A percentile compares a stretch with the other conserved stretches of the same genome.
These are phyloP conservation scores for Grigorovia yakushimaensis DNA, from an alignment of 805 yeast species.

Conservation along the genomic window DNA sequence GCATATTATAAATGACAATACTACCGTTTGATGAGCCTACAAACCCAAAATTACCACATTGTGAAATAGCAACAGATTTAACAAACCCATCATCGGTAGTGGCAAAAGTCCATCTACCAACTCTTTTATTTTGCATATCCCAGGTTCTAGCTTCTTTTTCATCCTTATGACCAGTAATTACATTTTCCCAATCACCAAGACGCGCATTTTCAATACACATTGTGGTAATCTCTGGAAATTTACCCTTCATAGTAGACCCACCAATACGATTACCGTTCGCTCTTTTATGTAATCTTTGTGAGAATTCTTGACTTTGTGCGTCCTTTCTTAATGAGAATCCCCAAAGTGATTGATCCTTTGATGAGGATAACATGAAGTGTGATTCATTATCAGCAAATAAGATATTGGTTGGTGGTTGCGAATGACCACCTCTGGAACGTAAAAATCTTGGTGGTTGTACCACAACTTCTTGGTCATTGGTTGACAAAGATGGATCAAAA, in stretches of 20 bases:
- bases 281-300: constrained; percentile 54
- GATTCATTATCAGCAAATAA: constrained; percentile 70
- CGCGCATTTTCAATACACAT: constrained; percentile 67
- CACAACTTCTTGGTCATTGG: constrained; percentile 38
- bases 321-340: constrained; percentile 86
- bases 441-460: constrained; percentile 84
- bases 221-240: constrained; percentile 65
- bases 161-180: constrained; percentile 79
- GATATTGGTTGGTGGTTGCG: constrained; percentile 74
- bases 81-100: constrained; percentile 75
- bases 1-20: constrained; percentile 78
- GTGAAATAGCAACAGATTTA: constrained; percentile 68
- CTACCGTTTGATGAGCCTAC: constrained; percentile 85
- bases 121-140: constrained; percentile 69
- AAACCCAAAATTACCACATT: constrained; percentile 91
- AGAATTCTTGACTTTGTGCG: constrained; percentile 89
- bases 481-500: constrained; percentile 81
- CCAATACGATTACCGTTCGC: constrained; percentile 41
- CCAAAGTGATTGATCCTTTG: constrained; percentile 84
- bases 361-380: constrained; percentile 78
- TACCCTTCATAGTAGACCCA: constrained; percentile 54
- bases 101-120: constrained; percentile 60
- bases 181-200: constrained; percentile 88
- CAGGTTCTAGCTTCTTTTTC: constrained; percentile 83
- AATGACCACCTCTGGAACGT: constrained; percentile 96